A percentile compares a stretch with the other conserved stretches of the same genome.
Conservation (phyloP, 2,329 filamentous ascomycete species). For the Aspergillus sp. region DNA sequence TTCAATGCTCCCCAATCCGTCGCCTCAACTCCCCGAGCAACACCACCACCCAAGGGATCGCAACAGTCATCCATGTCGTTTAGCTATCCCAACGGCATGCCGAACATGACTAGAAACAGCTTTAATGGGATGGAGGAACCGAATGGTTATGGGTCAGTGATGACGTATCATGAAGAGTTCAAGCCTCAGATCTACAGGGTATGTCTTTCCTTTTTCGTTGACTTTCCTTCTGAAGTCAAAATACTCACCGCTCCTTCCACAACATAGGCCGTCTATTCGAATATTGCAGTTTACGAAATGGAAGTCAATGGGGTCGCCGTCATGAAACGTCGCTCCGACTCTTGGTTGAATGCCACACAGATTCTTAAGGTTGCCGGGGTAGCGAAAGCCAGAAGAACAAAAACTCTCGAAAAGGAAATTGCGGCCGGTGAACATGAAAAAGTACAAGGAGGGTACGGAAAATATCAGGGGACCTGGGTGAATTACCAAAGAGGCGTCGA, state of each 20-base stretch:
- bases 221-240: conserved; percentile 5
- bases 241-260: conserved; percentile 5
- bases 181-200: conserved; percentile 47
- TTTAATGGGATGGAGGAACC: conserved; percentile 38
- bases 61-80: conserved; percentile 40
- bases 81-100: conserved; percentile 33
- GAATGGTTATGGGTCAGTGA: conserved; percentile 35
- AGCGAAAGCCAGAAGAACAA: conserved; percentile 95
- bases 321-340: conserved; percentile 92
- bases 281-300: conserved; percentile 97
- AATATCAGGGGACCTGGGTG: conserved; percentile 99
- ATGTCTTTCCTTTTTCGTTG: conserved; percentile 9
- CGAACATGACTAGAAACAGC: conserved; percentile 25
- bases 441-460: conserved; percentile 95
- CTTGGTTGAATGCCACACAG: conserved; percentile 96
- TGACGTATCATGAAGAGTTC: conserved; percentile 34
- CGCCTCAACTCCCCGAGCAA: conserved; percentile 41
- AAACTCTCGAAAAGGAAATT: conserved; percentile 97
- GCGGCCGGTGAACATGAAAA: conserved; percentile 96
- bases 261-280: conserved; percentile 77
- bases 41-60: conserved; percentile 37
- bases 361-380: conserved; percentile 97
- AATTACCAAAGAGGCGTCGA: conserved; percentile 87
- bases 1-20: conserved; percentile 43
- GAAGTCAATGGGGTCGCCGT: conserved; percentile 89